Evolutionary conservation across 768 basidiomycete genomes (phyloP).

Genomic region (Favolaschia claudopus): DNA sequence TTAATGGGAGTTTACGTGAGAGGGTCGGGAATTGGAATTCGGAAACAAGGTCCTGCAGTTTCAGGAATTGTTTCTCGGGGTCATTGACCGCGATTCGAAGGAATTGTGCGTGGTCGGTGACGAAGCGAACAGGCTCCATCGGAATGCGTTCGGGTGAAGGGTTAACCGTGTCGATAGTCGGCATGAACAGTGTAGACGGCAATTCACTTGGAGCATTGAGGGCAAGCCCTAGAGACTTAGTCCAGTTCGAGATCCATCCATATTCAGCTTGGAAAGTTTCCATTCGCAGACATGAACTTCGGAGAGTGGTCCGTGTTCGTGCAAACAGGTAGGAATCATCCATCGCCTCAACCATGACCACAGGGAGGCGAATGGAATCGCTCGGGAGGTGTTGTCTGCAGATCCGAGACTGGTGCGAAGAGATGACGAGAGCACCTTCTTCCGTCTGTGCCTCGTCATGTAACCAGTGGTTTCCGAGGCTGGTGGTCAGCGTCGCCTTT

Average conservation of each 20-base stretch:
- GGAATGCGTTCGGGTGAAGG: too few relatives aligned
- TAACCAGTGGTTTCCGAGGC: constrained; percentile 29
- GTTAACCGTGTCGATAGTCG: too few relatives aligned
- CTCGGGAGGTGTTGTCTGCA: not conserved
- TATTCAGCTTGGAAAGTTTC: constrained; percentile 15
- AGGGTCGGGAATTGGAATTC: constrained; percentile 12
- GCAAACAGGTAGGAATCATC: constrained; percentile 10
- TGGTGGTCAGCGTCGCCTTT: constrained; percentile 38
- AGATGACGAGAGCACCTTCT: constrained; percentile 6
- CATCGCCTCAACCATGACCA: not conserved
- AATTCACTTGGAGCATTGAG: too few relatives aligned
- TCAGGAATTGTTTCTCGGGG: too few relatives aligned
- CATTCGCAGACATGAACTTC: constrained; percentile 3
- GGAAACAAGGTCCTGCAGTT: constrained; percentile 5
- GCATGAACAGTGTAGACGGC: too few relatives aligned
- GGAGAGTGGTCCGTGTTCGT: not conserved
- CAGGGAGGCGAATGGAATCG: not conserved
- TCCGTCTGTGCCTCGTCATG: constrained; percentile 21
- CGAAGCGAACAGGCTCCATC: too few relatives aligned
- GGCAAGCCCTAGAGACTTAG: too few relatives aligned
- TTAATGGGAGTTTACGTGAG: not conserved
- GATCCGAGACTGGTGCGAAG: too few relatives aligned
- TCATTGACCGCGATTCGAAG: too few relatives aligned
- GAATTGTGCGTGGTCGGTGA: too few relatives aligned
- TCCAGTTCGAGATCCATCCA: constrained; percentile 20